These are phyloP conservation scores for Grifola frondosa DNA, from an alignment of 1,284 basidiomycete genomes.

Conservation along the genomic window DNA sequence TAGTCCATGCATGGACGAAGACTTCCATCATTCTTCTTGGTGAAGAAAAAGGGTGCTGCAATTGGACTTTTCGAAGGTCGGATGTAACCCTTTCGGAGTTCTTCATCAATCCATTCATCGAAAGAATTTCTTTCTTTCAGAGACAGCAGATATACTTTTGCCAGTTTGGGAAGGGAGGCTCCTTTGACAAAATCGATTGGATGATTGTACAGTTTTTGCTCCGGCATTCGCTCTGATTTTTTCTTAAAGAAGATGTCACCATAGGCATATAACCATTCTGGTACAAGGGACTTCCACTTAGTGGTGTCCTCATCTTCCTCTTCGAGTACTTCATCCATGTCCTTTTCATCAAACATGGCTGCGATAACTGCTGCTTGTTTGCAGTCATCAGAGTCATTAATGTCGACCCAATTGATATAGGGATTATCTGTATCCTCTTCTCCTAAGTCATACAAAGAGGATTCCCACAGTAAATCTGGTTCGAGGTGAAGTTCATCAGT, in stretches of 20 bases:
- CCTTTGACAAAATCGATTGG: slow-evolving; percentile 12
- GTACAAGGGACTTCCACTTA: too few species aligned
- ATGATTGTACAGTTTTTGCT: slow-evolving; percentile 14
- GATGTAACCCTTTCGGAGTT: slow-evolving; percentile 37
- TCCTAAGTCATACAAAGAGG: slow-evolving; percentile 3
- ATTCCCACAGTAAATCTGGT: slow-evolving; percentile 1
- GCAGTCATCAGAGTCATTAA: too few species aligned
- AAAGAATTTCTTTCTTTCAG: slow-evolving; percentile 22
- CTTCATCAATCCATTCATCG: slow-evolving; percentile 36
- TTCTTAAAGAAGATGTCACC: slow-evolving; percentile 14
- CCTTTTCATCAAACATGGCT: too few species aligned
- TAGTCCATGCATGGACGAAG: too few species aligned
- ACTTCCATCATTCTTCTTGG: not conserved
- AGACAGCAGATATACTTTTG: slow-evolving; percentile 27
- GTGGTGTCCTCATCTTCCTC: too few species aligned
- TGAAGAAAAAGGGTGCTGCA: slow-evolving; percentile 29
- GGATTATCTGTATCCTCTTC: slow-evolving; percentile 3
- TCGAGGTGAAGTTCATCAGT: slow-evolving; percentile 3
- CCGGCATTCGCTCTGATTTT: slow-evolving; percentile 11
- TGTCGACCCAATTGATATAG: slow-evolving; percentile 1
- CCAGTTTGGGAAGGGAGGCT: slow-evolving; percentile 2
- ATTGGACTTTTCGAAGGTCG: slow-evolving; percentile 35
- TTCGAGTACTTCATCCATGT: too few species aligned
- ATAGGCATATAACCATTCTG: too few species aligned
- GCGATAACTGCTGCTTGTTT: too few species aligned